These are phyloP conservation scores for Penicillium griseofulvum DNA, from an alignment of 2,329 filamentous ascomycete species.

Conservation along the genomic window DNA sequence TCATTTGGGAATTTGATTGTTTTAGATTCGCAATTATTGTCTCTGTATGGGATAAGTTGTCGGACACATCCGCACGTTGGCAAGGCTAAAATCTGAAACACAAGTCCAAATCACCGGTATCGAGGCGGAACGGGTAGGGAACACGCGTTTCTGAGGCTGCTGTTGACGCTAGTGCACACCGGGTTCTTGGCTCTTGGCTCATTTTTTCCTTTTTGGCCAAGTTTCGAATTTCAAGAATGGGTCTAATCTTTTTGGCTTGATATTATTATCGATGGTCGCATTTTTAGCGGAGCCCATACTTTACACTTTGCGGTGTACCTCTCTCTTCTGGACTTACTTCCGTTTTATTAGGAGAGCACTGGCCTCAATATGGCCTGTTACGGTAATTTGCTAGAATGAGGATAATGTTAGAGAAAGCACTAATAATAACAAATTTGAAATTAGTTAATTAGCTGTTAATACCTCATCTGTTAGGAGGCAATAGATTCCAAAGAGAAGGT, in stretches of 20 bases:
- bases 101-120: constrained; percentile 11
- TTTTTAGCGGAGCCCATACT: constrained; percentile 6
- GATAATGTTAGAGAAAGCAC: neutral
- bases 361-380: constrained; percentile 6
- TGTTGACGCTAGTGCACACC: constrained; percentile 17
- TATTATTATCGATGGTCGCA: constrained; percentile 8
- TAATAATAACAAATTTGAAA: neutral
- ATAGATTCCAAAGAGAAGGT: neutral
- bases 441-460: neutral
- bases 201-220: neutral
- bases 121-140: constrained; percentile 13
- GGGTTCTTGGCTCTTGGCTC: neutral
- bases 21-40: neutral
- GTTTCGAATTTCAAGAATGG: constrained; percentile 11
- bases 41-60: neutral
- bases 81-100: constrained; percentile 22
- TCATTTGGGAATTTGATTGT: neutral
- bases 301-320: neutral
- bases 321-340: constrained; percentile 1
- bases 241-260: neutral
- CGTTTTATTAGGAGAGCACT: neutral
- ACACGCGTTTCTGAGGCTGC: constrained; percentile 26
- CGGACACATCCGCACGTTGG: constrained; percentile 18
- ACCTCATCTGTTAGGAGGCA: neutral
- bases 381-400: neutral